phyloP scores from a whole-genome alignment of 306 rosid species.

The Castanea crenata region DNA sequence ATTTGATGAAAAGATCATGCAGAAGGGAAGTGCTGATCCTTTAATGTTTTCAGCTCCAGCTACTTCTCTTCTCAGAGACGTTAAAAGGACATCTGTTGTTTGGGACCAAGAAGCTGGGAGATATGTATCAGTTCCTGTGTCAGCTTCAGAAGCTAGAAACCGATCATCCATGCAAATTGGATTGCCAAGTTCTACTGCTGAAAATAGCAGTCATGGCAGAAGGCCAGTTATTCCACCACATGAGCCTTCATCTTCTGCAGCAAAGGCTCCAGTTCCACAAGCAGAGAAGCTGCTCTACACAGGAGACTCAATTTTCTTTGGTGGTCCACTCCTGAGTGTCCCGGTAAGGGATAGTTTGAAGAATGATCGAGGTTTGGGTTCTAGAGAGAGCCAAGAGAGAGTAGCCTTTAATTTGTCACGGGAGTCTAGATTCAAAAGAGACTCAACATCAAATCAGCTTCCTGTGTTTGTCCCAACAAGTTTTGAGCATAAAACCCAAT shows the following conservation, averaged over 20 bases:
- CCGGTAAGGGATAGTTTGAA: slow-evolving; percentile 61
- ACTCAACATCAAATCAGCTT: slow-evolving; percentile 80
- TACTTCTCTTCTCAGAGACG: slow-evolving; percentile 82
- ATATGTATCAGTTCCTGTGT: slow-evolving; percentile 80
- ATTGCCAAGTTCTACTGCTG: slow-evolving; percentile 45
- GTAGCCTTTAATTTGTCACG: slow-evolving; percentile 44
- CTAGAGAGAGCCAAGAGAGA: slow-evolving; percentile 58
- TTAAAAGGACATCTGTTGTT: slow-evolving; percentile 85
- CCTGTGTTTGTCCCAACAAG: slow-evolving; percentile 91
- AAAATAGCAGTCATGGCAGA: slow-evolving; percentile 48
- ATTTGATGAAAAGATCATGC: slow-evolving; percentile 65
- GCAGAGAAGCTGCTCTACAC: slow-evolving; percentile 80
- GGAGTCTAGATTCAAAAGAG: slow-evolving; percentile 80
- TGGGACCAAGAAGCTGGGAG: slow-evolving; percentile 99
- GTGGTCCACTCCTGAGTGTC: slow-evolving; percentile 79
- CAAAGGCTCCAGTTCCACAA: slow-evolving; percentile 50
- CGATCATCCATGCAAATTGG: slow-evolving; percentile 54
- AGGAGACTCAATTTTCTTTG: slow-evolving; percentile 90
- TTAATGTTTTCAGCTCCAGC: slow-evolving; percentile 60
- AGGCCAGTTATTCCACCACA: slow-evolving; percentile 49
- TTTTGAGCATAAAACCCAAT: slow-evolving; percentile 47
- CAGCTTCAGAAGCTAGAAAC: slow-evolving; percentile 74
- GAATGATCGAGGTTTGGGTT: slow-evolving; percentile 51
- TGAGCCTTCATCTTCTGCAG: slow-evolving; percentile 53
- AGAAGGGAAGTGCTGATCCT: slow-evolving; percentile 60